Conservation (phyloP, 2,329 filamentous ascomycete genomes). For the Penicillium paneum region DNA sequence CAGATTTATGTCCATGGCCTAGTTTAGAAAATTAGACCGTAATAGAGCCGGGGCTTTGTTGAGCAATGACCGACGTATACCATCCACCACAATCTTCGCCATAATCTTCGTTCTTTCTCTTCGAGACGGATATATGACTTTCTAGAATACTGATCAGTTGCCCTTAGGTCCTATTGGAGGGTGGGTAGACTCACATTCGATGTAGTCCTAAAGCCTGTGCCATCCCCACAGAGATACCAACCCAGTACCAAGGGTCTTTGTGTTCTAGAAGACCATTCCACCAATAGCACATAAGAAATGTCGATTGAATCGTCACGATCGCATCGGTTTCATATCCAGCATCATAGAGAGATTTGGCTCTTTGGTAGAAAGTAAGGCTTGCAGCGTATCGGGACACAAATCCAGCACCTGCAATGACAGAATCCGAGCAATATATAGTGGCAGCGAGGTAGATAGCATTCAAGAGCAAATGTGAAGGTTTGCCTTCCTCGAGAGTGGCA, state of each 20-base stretch:
- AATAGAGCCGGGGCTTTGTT: not conserved
- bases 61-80: constrained; percentile 13
- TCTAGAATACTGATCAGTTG: constrained; percentile 6
- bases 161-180: not conserved
- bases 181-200: constrained; percentile 17
- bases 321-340: constrained; percentile 26
- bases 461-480: constrained; percentile 20
- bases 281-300: constrained; percentile 26
- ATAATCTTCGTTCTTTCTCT: constrained; percentile 13
- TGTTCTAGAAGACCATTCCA: constrained; percentile 27
- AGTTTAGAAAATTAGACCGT: not conserved
- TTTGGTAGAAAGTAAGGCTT: constrained; percentile 23
- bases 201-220: constrained; percentile 28
- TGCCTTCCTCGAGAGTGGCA: constrained; percentile 7
- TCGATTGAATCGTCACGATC: constrained; percentile 21
- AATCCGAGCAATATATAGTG: constrained; percentile 20
- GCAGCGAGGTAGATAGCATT: constrained; percentile 24
- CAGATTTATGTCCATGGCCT: constrained; percentile 18
- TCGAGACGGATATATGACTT: constrained; percentile 13
- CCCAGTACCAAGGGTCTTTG: constrained; percentile 30
- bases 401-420: constrained; percentile 18
- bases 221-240: constrained; percentile 22
- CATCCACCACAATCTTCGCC: constrained; percentile 24
- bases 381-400: constrained; percentile 23
- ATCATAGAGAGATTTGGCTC: constrained; percentile 28